Base-by-base conservation (phyloP, 345 rosid genomes). In the Linum trigynum region DNA sequence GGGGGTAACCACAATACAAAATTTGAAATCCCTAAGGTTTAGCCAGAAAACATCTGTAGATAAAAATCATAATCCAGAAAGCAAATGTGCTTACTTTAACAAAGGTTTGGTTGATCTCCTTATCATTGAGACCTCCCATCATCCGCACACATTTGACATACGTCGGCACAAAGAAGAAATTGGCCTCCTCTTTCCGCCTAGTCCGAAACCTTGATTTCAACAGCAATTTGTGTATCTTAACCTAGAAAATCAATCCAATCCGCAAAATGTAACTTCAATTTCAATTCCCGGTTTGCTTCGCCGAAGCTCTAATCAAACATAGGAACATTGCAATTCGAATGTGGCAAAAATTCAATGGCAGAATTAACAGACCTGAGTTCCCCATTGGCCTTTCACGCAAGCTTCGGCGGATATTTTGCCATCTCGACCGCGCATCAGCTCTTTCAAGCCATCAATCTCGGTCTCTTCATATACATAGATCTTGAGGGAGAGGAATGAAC, bases 331-430 rank as follows among this genome's bases (percentile, higher is more conserved):
- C 35, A 17, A 4, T 3, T 16, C 37, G 0, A 58, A 23, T 23
- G 32, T 23, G 32, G 37, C 61, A 35, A 32, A 35, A 16, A 3
- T 16, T 7, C 61, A 9, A 4, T 16, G 17, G 9, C 9, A 23
- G 35, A 65, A 50, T 71, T 65, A 23, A 7, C 53, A 48, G 9
- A 90, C 98, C 97, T 94, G 99, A 70, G 95, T 81, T 61, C 95
- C 99, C 97, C 99, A 90, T 72, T 90, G 97, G 75, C 97, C 97
- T 78, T 83, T 85, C 61, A 88, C 75, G 75, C 99, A 88, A 38
- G 83, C 73, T 55, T 80, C 69, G 68, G 86, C 65, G 35, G 85
- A 59, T 55, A 90, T 72, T 65, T 70, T 71, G 3, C 91, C 87
- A 36, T 86, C 91, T 15, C 96, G 72, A 15, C 97, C 97, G 70